Percentiles rank a stretch among this genome's conserved stretches.
Conservation (phyloP, 768 basidiomycete genomes). For the Rhodotorula kratochvilovae region DNA sequence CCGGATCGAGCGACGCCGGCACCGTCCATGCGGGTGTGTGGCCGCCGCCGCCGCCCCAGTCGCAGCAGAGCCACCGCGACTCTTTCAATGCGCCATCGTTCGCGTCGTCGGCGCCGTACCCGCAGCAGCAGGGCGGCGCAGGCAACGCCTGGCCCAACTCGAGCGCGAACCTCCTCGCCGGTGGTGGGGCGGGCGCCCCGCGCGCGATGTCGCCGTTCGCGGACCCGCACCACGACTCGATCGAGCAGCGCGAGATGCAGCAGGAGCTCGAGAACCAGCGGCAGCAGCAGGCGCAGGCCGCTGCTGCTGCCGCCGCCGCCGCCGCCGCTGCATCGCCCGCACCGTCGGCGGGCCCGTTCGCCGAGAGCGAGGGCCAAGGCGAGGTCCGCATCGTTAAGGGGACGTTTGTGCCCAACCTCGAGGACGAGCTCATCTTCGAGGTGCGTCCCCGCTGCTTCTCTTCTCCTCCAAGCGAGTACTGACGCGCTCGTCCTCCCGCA, state of each 20-base stretch:
- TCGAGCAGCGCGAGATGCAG: slow-evolving; percentile 32
- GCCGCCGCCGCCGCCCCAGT: not conserved
- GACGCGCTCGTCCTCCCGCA: not conserved
- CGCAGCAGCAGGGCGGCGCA: slow-evolving; percentile 1
- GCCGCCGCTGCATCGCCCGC: not conserved
- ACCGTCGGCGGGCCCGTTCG: slow-evolving; percentile 32
- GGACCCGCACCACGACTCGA: slow-evolving; percentile 17
- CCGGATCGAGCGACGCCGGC: not conserved
- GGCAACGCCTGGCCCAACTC: not conserved
- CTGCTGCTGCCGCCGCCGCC: not conserved
- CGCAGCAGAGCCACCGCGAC: not conserved
- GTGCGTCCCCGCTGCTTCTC: slow-evolving; percentile 15
- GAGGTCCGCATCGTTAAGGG: slow-evolving; percentile 39
- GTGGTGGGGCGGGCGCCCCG: not conserved
- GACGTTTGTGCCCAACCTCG: slow-evolving; percentile 41
- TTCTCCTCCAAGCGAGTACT: not conserved
- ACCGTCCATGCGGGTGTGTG: not conserved
- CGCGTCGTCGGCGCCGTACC: slow-evolving; percentile 5
- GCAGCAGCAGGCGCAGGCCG: not conserved
- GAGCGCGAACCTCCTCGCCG: slow-evolving; percentile 23
- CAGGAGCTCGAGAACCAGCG: slow-evolving; percentile 28
- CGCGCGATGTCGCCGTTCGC: slow-evolving; percentile 8
- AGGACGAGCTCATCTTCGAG: slow-evolving; percentile 42
- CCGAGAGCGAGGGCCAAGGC: slow-evolving; percentile 39
- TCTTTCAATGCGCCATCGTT: not conserved